These are phyloP conservation scores for Colletotrichum lentis DNA, from an alignment of 2,329 filamentous ascomycete genomes.

Conservation along the genomic window DNA sequence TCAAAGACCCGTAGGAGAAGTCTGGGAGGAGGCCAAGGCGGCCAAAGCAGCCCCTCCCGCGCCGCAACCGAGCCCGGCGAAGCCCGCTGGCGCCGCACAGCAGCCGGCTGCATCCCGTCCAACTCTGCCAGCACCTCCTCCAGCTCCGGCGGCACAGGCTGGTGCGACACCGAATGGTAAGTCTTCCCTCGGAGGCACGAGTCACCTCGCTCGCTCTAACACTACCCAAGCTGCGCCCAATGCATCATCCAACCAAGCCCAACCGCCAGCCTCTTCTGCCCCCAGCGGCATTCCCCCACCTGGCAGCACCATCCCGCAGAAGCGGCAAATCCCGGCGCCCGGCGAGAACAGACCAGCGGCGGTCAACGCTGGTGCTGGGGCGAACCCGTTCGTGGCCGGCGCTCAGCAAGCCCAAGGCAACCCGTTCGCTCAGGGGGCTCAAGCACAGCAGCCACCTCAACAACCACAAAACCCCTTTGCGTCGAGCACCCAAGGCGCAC, in stretches of 20 bases:
- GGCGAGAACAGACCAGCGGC: constrained; percentile 10
- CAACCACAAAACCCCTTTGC: constrained; percentile 40
- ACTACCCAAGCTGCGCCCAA: neutral
- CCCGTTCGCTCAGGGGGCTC: constrained; percentile 18
- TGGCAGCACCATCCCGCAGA: constrained; percentile 26
- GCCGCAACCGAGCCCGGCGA: constrained; percentile 38
- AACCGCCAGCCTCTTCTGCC: constrained; percentile 2
- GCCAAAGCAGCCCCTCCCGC: constrained; percentile 42
- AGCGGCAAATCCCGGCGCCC: constrained; percentile 19
- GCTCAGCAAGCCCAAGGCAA: constrained; percentile 4
- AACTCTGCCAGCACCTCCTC: constrained; percentile 27
- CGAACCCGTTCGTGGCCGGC: constrained; percentile 33
- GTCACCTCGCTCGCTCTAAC: neutral
- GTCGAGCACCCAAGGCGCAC: constrained; percentile 18
- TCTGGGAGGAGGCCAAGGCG: constrained; percentile 81
- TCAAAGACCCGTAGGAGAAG: constrained; percentile 81
- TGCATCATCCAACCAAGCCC: constrained; percentile 5
- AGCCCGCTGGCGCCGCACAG: constrained; percentile 28
- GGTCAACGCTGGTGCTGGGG: neutral
- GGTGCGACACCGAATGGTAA: constrained; percentile 36
- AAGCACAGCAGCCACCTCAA: constrained; percentile 41
- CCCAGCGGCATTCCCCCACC: constrained; percentile 26
- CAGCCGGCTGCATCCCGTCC: constrained; percentile 18
- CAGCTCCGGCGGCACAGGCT: constrained; percentile 34
- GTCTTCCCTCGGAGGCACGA: constrained; percentile 33